phyloP scores from a whole-genome alignment of 306 rosid species.

The Cicer arietinum region DNA sequence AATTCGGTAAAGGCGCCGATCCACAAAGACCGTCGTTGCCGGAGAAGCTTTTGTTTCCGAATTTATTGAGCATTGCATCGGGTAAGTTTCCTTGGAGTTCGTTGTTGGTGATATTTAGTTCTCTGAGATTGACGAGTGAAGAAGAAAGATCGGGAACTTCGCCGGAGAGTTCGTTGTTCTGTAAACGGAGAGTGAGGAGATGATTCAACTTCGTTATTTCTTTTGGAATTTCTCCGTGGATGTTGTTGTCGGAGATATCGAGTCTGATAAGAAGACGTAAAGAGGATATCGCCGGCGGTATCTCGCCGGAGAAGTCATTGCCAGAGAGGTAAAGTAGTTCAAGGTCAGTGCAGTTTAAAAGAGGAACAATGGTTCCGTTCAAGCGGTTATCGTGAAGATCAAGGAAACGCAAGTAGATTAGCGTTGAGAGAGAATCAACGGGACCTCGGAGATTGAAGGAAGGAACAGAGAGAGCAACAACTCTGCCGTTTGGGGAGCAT shows the following conservation, averaged over 20 bases:
- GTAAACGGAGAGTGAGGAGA: slow-evolving; percentile 82
- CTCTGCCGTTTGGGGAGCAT: slow-evolving; percentile 71
- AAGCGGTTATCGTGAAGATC: slow-evolving; percentile 89
- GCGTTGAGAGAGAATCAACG: slow-evolving; percentile 59
- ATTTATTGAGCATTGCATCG: slow-evolving; percentile 63
- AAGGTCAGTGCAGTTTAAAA: slow-evolving; percentile 71
- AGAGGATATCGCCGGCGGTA: slow-evolving; percentile 60
- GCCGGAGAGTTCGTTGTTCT: slow-evolving; percentile 80
- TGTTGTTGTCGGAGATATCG: slow-evolving; percentile 88
- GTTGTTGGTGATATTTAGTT: slow-evolving; percentile 80
- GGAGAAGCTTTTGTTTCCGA: slow-evolving; percentile 67
- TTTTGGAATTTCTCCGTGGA: slow-evolving; percentile 66
- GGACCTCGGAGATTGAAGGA: slow-evolving; percentile 88
- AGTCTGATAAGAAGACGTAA: slow-evolving; percentile 66
- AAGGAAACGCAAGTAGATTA: slow-evolving; percentile 73
- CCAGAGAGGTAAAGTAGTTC: slow-evolving; percentile 80
- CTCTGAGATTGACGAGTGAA: slow-evolving; percentile 57
- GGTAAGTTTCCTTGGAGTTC: slow-evolving; percentile 73
- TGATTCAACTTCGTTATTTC: slow-evolving; percentile 50
- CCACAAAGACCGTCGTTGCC: slow-evolving; percentile 90
- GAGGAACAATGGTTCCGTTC: slow-evolving; percentile 70
- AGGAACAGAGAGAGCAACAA: slow-evolving; percentile 67
- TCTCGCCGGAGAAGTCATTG: slow-evolving; percentile 84
- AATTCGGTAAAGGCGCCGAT: slow-evolving; percentile 63
- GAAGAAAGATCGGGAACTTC: slow-evolving; percentile 70